A percentile compares a stretch with the other conserved stretches of the same genome.
phyloP scores from a whole-genome alignment of 2,329 filamentous ascomycete genomes.

The Pseudogymnoascus destructans region DNA sequence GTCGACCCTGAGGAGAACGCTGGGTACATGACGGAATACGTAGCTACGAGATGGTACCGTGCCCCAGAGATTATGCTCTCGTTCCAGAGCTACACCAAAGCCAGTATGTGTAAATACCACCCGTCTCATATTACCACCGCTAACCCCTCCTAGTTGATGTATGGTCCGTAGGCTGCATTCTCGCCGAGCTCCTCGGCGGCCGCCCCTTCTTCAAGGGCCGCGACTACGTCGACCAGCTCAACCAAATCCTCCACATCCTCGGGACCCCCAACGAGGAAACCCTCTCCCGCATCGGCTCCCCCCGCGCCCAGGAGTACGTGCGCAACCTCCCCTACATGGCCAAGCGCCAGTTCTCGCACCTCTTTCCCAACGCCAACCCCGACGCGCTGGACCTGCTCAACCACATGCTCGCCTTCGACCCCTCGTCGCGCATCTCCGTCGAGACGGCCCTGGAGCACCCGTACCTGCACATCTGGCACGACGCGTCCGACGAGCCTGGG shows the following conservation, averaged over 20 bases:
- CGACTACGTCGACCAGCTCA: constrained; percentile 98
- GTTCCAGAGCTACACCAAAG: constrained; percentile 99
- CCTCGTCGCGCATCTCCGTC: constrained; percentile 81
- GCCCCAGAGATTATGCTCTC: constrained; percentile 98
- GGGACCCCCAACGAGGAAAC: constrained; percentile 96
- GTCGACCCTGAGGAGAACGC: constrained; percentile 96
- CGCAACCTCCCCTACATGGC: constrained; percentile 91
- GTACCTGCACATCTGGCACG: constrained; percentile 97
- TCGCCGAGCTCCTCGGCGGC: constrained; percentile 88
- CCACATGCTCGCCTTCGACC: constrained; percentile 95
- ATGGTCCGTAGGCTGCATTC: constrained; percentile 96
- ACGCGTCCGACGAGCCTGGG: constrained; percentile 85
- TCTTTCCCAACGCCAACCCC: constrained; percentile 91
- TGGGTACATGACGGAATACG: constrained; percentile 99
- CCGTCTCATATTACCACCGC: constrained; percentile 10
- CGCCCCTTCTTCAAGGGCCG: constrained; percentile 98
- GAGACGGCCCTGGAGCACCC: constrained; percentile 93
- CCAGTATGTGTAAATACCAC: constrained; percentile 55
- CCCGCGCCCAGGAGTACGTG: constrained; percentile 94
- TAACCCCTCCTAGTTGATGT: constrained; percentile 73
- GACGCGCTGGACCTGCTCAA: constrained; percentile 92
- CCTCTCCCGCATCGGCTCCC: constrained; percentile 81
- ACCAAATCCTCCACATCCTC: constrained; percentile 96
- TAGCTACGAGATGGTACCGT: constrained; percentile 96
- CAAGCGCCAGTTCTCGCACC: constrained; percentile 74